Conservation (phyloP, 2,329 filamentous ascomycete species). For the Fusarium equiseti region DNA sequence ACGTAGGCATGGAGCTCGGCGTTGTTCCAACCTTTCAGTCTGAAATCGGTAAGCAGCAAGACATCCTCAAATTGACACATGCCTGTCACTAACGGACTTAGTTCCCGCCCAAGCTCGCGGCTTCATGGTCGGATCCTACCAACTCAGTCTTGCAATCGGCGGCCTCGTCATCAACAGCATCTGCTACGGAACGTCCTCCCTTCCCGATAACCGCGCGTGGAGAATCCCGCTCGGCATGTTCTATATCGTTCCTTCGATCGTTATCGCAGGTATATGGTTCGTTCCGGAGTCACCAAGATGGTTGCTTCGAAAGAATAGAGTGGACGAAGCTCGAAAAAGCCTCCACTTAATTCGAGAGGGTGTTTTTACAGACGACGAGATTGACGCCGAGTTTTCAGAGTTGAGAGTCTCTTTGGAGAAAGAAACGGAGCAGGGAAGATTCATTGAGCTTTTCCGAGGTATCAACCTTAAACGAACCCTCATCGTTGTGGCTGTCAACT, state of each 20-base stretch:
- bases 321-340: slow-evolving; percentile 28
- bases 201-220: slow-evolving; percentile 40
- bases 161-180: slow-evolving; percentile 44
- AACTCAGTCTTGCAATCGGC: slow-evolving; percentile 47
- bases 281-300: slow-evolving; percentile 46
- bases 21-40: slow-evolving; percentile 53
- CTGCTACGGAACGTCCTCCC: slow-evolving; percentile 35
- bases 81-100: not conserved
- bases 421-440: slow-evolving; percentile 36
- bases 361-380: slow-evolving; percentile 32
- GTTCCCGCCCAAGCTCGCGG: slow-evolving; percentile 50
- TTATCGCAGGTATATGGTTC: slow-evolving; percentile 32
- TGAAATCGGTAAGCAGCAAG: slow-evolving; percentile 44
- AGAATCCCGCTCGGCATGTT: slow-evolving; percentile 40
- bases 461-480: slow-evolving; percentile 32
- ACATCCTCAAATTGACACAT: accelerated
- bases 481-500: slow-evolving; percentile 29
- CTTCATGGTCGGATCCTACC: slow-evolving; percentile 52
- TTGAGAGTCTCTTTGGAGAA: slow-evolving; percentile 24
- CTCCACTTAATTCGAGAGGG: slow-evolving; percentile 29
- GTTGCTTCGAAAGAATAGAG: slow-evolving; percentile 38
- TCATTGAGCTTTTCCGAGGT: slow-evolving; percentile 31
- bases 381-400: slow-evolving; percentile 35
- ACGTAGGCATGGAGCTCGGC: slow-evolving; percentile 42
- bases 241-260: slow-evolving; percentile 38